Evolutionary conservation across 257 asterid species (phyloP), one percentile per base, ranked within the genome.

Genomic region (Ajuga chamaepitys): DNA sequence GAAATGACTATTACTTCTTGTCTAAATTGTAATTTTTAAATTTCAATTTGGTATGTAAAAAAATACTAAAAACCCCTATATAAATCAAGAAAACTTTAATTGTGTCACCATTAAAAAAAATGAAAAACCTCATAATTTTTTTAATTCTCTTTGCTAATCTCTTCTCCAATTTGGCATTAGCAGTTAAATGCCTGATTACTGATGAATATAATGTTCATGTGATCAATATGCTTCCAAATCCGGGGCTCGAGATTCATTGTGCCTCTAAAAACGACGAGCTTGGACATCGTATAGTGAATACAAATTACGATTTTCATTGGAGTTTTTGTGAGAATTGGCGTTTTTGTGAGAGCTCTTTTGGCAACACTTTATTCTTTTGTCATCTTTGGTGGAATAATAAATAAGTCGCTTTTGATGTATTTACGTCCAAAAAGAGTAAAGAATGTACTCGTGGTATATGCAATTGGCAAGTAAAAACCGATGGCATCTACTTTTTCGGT

Each of bases 371-470:
- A 4, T 73, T 58, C 72, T 58, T 58, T 10, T 73, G 74, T 5
- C 78, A 73, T 34, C 64, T 73, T 60, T 60, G 74, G 78, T 66
- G 78, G 78, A 8, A 10, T 12, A 40, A 25, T 0, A 46, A 46
- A 11, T 56, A 72, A 3, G 57, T 9, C 0, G 8, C 58, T 5
- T 57, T 74, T 26, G 55, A 47, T n/a, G 61, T 60, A 0, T 60
- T 51, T 14, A 51, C 21, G 2, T 47, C 28, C 55, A 18, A 47
- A 1, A 7, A 1, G 13, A 20, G 25, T 16, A 13, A 17, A 3
- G 0, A 18, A 18, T 14, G 28, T 8, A 7, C 3, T 5, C 51
- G 0, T 4, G 12, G 4, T 12, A 4, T 9, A 5, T 18, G 34
- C 6, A 0, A 12, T 14, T 9, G 24, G 17, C 18, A 62, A 61